Evolutionary conservation across 1,284 basidiomycete species (phyloP).

Genomic region (Cryptococcus sp.): DNA sequence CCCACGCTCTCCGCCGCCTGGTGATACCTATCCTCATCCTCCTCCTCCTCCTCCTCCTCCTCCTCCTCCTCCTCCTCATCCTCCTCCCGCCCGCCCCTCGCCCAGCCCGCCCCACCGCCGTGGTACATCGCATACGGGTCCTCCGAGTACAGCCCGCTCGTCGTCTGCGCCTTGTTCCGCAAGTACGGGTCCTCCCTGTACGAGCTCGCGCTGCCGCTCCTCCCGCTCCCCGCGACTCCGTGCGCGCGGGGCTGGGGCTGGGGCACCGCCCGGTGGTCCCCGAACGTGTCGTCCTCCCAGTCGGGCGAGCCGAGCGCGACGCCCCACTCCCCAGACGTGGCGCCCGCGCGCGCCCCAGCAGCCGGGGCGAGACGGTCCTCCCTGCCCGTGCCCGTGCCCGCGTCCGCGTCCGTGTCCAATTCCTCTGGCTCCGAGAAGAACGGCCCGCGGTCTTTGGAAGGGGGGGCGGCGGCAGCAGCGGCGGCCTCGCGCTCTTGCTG

Average conservation of each 20-base stretch:
- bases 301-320: constrained; percentile 33
- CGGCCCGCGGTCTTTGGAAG: background rate
- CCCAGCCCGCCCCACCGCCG: background rate
- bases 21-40: constrained; percentile 13
- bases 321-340: constrained; percentile 36
- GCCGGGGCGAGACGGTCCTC: constrained; percentile 3
- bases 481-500: constrained; percentile 5
- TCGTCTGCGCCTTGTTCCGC: constrained; percentile 3
- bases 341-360: background rate
- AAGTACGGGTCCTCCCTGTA: constrained; percentile 27
- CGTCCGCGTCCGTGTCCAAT: background rate
- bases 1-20: constrained; percentile 11
- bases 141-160: constrained; percentile 25
- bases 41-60: constrained; percentile 11
- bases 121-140: constrained; percentile 42
- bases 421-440: constrained; percentile 1
- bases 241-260: constrained; percentile 2
- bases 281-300: constrained; percentile 17
- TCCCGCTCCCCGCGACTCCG: background rate
- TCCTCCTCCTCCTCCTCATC: constrained; percentile 11
- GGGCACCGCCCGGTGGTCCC: constrained; percentile 9
- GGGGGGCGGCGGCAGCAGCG: background rate
- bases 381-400: constrained; percentile 6
- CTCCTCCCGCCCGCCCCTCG: constrained; percentile 3
- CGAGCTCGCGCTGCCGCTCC: background rate